Evolutionary conservation across 306 rosid genomes (phyloP).

Genomic region (Biancaea sappan): DNA sequence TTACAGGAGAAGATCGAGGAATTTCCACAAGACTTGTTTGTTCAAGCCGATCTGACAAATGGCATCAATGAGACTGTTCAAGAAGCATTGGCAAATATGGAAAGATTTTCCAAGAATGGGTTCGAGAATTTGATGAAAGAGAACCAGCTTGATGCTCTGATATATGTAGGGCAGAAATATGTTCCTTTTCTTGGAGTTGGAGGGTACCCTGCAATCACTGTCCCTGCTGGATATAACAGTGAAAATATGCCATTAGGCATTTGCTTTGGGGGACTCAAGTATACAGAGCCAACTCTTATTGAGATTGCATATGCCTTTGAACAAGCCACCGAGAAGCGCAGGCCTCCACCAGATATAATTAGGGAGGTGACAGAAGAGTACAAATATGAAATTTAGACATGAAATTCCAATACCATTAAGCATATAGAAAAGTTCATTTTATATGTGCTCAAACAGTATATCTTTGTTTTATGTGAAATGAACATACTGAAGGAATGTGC

Average conservation of each 20-base stretch:
- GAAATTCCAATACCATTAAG: background rate
- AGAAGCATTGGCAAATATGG: background rate
- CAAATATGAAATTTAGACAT: background rate
- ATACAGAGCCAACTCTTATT: background rate
- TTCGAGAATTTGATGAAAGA: slow-evolving; percentile 10
- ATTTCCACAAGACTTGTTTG: background rate
- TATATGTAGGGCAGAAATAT: slow-evolving; percentile 20
- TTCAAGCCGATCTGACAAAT: background rate
- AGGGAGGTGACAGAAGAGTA: background rate
- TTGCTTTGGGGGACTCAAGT: slow-evolving; percentile 42
- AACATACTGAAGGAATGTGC: background rate
- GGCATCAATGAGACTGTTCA: slow-evolving; percentile 4
- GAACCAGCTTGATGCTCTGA: slow-evolving; percentile 34
- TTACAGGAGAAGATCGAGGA: slow-evolving; percentile 6
- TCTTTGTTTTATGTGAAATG: background rate
- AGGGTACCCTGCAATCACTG: slow-evolving; percentile 48
- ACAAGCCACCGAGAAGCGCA: background rate
- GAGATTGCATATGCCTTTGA: background rate
- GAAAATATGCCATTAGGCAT: slow-evolving; percentile 43
- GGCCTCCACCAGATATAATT: background rate
- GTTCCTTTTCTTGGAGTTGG: slow-evolving; percentile 43
- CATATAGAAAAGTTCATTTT: background rate
- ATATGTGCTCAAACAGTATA: background rate
- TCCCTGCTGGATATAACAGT: slow-evolving; percentile 46
- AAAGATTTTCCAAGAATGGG: background rate